Conservation (phyloP, 495 filamentous ascomycete genomes). For the Parachaetomium inaequale region DNA sequence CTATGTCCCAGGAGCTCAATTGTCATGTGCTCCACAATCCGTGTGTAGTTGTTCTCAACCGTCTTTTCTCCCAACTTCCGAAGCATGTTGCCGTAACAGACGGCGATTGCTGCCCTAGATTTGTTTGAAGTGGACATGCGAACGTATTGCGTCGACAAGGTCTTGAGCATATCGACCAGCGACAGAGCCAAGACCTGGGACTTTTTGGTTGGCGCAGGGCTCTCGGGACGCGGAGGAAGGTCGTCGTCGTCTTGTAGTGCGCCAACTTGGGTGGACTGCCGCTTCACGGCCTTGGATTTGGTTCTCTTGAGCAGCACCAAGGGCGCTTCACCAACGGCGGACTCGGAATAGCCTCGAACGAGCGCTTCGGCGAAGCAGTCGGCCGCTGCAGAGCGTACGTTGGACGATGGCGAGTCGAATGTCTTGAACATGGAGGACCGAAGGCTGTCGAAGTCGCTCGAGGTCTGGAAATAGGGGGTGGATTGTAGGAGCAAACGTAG, state of each 20-base stretch:
- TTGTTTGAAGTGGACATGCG: conserved; percentile 76
- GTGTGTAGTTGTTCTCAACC: conserved; percentile 73
- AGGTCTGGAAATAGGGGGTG: conserved; percentile 81
- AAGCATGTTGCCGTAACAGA: conserved; percentile 81
- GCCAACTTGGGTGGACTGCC: conserved; percentile 52
- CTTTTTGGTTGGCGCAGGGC: conserved; percentile 67
- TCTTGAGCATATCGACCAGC: conserved; percentile 73
- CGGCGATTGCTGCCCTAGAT: conserved; percentile 74
- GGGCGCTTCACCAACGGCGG: conserved; percentile 49
- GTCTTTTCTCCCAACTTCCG: conserved; percentile 68
- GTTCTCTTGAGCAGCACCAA: conserved; percentile 66
- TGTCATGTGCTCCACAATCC: conserved; percentile 76
- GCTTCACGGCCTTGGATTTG: conserved; percentile 68
- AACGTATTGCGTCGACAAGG: conserved; percentile 77
- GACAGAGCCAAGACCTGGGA: conserved; percentile 66
- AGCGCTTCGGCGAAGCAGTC: conserved; percentile 75
- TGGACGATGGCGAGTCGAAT: conserved; percentile 69
- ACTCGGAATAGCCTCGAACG: conserved; percentile 73
- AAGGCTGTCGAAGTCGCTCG: conserved; percentile 85
- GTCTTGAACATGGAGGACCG: conserved; percentile 76
- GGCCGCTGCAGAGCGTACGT: conserved; percentile 81
- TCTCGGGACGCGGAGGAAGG: conserved; percentile 67
- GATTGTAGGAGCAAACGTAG: conserved; percentile 66
- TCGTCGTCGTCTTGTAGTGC: conserved; percentile 66
- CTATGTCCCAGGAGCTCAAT: conserved; percentile 73